Evolutionary conservation across 176 grass and related monocot genomes (phyloP), one percentile per base, ranked within the genome.

Genomic region (Chloris gayana): DNA sequence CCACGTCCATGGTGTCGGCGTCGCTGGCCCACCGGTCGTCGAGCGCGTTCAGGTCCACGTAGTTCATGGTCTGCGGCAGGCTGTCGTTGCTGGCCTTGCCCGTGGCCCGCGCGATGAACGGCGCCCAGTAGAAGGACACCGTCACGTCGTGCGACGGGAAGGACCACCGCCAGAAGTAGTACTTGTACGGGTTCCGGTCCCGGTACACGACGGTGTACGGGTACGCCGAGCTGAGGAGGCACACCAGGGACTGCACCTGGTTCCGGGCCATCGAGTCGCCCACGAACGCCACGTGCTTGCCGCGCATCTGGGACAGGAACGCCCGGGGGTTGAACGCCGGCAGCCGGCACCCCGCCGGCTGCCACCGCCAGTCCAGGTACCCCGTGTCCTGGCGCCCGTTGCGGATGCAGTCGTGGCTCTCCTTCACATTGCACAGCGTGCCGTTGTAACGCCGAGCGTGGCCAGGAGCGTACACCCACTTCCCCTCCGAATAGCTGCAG

Each of bases 311-410:
- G 2, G 25, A 15, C 4, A 88, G 82, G 64, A 88, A 88, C 63
- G 33, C 70, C 14, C 41, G 21, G 0, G n/a, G 62, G 53, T 80
- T 82, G 63, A 88, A 80, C 18, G 41, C 81, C 86, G 86, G 69
- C 8, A 88, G 76, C 1, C 1, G 24, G 81, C 87, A 84, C 42
- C 42, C 9, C 1, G 3, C 22, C 15, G 87, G 87, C 70, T 88
- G 82, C 87, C 87, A 88, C 42, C 76, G 70, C 87, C 87, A 88
- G 76, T 85, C 82, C 1, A 92, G 81, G 71, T 88, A 92, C 29
- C 80, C 56, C 9, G 74, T 76, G 65, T 87, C 85, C 8, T 74
- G 82, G 6, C 87, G 83, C 0, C 86, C 90, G 46, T 86, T 80
- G 69, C 54, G 85, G 54, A 86, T 68, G 79, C 86, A 92, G 69